Base-by-base conservation (phyloP, 2,329 filamentous ascomycete genomes). In the Trichoderma endophyticum region DNA sequence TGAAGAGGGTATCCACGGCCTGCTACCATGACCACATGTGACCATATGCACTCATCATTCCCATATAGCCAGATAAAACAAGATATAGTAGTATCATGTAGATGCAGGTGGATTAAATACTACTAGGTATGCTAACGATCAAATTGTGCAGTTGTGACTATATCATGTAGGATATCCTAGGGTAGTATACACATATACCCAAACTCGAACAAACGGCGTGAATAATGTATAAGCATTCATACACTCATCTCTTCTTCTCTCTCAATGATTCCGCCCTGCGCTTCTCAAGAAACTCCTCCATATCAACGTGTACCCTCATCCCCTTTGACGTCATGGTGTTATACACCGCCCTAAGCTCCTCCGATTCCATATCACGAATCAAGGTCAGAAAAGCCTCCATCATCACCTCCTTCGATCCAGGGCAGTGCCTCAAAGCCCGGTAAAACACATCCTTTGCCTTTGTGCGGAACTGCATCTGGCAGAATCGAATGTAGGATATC, bases 301-400 rank as follows among this genome's bases (percentile, higher is more conserved):
- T 75, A 51, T 88, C 87, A 5, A 86, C 80, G 74, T 87, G 84
- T 0, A 88, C 78, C 28, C 87, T 78, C 60, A 88, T 59, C 0
- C 86, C 86, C 78, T 86, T 88, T 5, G 82, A 80, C 21, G 77
- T 79, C 80, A 89, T 83, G 2, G 82, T 84, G 51, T 82, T 80
- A 71, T 85, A 85, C 14, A 88, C 83, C 0, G 83, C 83, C 73
- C 82, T 82, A 61, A 89, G 78, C 75, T 89, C 87, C 1, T 80
- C 79, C 24, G 82, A 82, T 66, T 84, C 82, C 82, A 89, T 82
- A 0, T 82, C 83, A 8, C 79, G 76, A 14, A 79, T 79, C 34
- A 87, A 74, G n/a, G 81, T 83, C 43, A 75, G 75, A 76, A 89
- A 89, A 0, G 83, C 86, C 77, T 87, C 84, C 82, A 89, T 83